A percentile compares a stretch with the other conserved stretches of the same genome.
phyloP scores from a whole-genome alignment of 495 filamentous ascomycete genomes.

The Thozetella sp. region DNA sequence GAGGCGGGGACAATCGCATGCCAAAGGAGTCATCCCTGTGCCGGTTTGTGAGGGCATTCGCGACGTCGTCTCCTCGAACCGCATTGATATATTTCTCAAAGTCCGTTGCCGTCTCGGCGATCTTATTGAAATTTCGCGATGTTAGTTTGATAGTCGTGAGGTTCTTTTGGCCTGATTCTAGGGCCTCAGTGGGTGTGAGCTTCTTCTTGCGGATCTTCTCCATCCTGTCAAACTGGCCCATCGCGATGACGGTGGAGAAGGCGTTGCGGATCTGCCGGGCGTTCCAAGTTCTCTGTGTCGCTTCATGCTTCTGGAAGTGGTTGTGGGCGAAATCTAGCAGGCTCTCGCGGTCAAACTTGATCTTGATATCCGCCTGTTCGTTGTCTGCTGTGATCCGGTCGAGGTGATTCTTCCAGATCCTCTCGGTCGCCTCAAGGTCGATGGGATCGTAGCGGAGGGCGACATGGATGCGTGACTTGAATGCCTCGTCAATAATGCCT shows the following conservation, averaged over 20 bases:
- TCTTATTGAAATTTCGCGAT: slow-evolving; percentile 9
- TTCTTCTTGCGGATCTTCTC: slow-evolving; percentile 6
- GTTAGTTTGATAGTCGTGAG: slow-evolving; percentile 11
- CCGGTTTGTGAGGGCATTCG: neutral
- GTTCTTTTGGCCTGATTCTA: slow-evolving; percentile 15
- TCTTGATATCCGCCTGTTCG: slow-evolving; percentile 5
- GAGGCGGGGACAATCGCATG: no score
- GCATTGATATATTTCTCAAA: slow-evolving; percentile 17
- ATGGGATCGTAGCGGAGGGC: slow-evolving; percentile 42
- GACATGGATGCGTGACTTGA: slow-evolving; percentile 53
- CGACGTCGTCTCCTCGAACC: slow-evolving; percentile 5
- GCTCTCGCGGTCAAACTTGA: slow-evolving; percentile 10
- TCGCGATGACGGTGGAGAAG: slow-evolving; percentile 36
- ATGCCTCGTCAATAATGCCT: slow-evolving; percentile 53
- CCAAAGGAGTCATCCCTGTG: slow-evolving; percentile 4
- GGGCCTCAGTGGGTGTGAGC: no score
- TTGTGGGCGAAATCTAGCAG: slow-evolving; percentile 15
- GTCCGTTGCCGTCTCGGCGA: slow-evolving; percentile 17
- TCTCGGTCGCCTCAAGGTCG: slow-evolving; percentile 7
- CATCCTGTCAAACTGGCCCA: slow-evolving; percentile 21
- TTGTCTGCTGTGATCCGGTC: slow-evolving; percentile 9
- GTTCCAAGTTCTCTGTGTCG: slow-evolving; percentile 31
- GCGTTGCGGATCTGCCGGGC: slow-evolving; percentile 46
- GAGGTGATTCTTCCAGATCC: slow-evolving; percentile 11
- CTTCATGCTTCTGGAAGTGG: slow-evolving; percentile 14